Evolutionary conservation across 257 asterid species (phyloP).

Genomic region (Penstemon davidsonii): DNA sequence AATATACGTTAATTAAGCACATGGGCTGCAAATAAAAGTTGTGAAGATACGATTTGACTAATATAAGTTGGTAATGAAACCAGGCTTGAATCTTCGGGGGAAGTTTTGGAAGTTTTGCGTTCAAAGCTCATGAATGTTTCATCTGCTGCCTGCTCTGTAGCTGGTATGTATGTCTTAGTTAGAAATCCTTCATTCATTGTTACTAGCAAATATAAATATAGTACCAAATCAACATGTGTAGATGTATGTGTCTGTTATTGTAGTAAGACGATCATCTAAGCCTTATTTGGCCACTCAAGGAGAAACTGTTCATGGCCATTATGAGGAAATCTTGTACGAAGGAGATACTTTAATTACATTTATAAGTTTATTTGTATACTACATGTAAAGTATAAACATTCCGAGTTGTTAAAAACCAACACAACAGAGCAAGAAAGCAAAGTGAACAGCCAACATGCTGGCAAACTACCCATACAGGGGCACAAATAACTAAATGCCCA

Average conservation of each 20-base stretch:
- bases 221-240: not conserved
- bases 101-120: conserved; percentile 81
- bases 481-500: too few species aligned
- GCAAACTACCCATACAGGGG: too few species aligned
- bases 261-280: too few species aligned
- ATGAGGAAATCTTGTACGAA: not conserved
- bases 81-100: conserved; percentile 88
- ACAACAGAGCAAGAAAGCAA: too few species aligned
- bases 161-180: conserved; percentile 44
- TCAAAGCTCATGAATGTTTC: conserved; percentile 88
- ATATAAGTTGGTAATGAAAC: conserved; percentile 7
- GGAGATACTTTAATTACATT: not conserved
- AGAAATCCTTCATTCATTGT: not conserved
- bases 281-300: not conserved
- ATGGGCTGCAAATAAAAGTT: not conserved
- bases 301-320: not conserved
- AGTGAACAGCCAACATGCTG: too few species aligned
- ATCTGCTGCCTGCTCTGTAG: conserved; percentile 81
- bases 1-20: conserved; percentile 9
- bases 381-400: too few species aligned
- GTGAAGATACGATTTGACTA: not conserved
- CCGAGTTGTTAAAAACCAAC: too few species aligned
- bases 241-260: too few species aligned
- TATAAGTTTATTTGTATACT: too few species aligned
- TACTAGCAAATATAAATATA: not conserved